Base-by-base conservation (phyloP, 345 rosid species). In the Litchi chinensis region DNA sequence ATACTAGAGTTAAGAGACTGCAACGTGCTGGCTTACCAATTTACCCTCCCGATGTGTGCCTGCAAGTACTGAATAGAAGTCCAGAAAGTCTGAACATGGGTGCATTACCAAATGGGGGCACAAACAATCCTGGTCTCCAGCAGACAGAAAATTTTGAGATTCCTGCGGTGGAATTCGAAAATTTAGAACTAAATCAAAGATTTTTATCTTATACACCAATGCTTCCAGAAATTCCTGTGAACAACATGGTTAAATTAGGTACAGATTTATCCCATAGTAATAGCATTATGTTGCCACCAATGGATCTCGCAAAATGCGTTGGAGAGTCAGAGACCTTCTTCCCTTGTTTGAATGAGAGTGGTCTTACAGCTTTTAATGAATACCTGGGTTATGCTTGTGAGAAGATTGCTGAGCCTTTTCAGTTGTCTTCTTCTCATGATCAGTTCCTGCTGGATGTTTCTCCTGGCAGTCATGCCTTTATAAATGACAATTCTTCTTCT, bases 11-110 rank as follows among this genome's bases (percentile, higher is more conserved):
- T 78, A 96, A 96, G 86, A 88, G 99, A 78, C 95, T 94, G 28
- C 97, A 90, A 73, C 90, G 97, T 62, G 98, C 97, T 83, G 99
- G 98, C 26, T 90, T 96, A 77, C 97, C 99, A 8, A 94, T 94
- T 77, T 96, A 96, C 86, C 97, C 99, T 78, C 90, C 95, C 32
- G 97, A 91, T 74, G 80, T 90, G 74, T 86, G 86, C 77, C 82
- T 83, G 74, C 95, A 91, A 79, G 88, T 89, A 66, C 44, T 82
- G 83, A 92, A 89, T 59, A 93, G 88, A 80, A 82, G 83, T 76
- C 93, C 63, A 57, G 63, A 87, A 32, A 85, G 84, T 79, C 82
- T 79, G 71, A 83, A 82, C 83, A 70, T 76, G 74, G 63, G 71
- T 52, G 83, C 81, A 73, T 48, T 70, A 4, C 84, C 78, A 77